Evolutionary conservation across 768 basidiomycete genomes (phyloP).

Genomic region (Leucocoprinus birnbaumii): DNA sequence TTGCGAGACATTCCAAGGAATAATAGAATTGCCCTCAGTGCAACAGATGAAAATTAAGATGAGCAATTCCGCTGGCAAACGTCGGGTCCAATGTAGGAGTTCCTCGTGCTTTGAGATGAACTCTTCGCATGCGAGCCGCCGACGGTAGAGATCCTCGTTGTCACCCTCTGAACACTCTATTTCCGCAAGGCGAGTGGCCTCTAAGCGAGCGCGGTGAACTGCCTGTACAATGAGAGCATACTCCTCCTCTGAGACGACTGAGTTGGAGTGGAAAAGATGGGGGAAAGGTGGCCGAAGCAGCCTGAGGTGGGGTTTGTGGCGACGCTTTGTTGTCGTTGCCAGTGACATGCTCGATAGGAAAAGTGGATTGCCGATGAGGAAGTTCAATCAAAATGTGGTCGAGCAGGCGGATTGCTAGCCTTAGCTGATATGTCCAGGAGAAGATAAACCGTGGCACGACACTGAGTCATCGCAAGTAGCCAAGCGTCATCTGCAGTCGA

Average conservation of each 20-base stretch:
- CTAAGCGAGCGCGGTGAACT: neutral
- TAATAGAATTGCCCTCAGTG: neutral
- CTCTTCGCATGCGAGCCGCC: neutral
- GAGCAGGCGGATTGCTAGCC: too few relatives aligned
- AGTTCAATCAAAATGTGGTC: too few relatives aligned
- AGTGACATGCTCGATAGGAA: too few relatives aligned
- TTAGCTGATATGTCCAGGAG: too few relatives aligned
- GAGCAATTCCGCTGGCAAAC: neutral
- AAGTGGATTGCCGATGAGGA: too few relatives aligned
- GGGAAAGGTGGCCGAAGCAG: neutral
- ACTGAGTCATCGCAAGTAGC: too few relatives aligned
- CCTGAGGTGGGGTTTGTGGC: neutral
- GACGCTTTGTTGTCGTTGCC: too few relatives aligned
- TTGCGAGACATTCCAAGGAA: slow-evolving; percentile 27
- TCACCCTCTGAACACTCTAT: neutral
- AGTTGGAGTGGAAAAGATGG: neutral
- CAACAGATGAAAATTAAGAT: slow-evolving; percentile 1
- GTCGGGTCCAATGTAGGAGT: slow-evolving; percentile 1
- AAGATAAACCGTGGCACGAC: too few relatives aligned
- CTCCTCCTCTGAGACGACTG: neutral
- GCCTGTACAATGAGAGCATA: neutral
- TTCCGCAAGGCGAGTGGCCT: neutral
- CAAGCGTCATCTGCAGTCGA: too few relatives aligned
- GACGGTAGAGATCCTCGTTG: neutral
- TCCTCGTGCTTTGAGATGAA: neutral